Percentiles rank a stretch among this genome's conserved stretches.
Conservation (phyloP, 1,284 basidiomycete genomes). For the Ganoderma leucocontextum region DNA sequence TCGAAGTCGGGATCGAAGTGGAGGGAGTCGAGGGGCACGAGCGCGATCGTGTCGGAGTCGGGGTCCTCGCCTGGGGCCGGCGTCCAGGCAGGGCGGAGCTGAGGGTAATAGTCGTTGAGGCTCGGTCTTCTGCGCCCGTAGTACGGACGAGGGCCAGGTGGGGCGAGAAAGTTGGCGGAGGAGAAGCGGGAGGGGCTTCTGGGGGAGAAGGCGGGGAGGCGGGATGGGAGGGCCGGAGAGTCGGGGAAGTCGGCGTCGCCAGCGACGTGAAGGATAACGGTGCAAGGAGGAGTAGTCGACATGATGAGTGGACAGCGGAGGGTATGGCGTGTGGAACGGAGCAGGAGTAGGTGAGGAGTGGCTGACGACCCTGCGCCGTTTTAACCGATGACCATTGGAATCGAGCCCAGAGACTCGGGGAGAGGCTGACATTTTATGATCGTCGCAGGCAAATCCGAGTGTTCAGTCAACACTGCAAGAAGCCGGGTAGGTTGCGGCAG, state of each 20-base stretch:
- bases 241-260: conserved; percentile 7
- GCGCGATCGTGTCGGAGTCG: neutral
- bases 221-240: conserved; percentile 7
- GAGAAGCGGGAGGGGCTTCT: neutral
- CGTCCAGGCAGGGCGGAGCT: neutral
- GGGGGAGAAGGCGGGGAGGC: neutral
- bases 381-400: neutral
- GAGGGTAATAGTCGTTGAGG: neutral
- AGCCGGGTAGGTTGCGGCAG: neutral
- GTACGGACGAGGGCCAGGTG: neutral
- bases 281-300: conserved; percentile 7
- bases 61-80: neutral
- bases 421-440: neutral
- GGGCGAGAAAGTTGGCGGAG: neutral
- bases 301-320: neutral
- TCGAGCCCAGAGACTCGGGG: neutral
- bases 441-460: no score
- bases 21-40: conserved; percentile 6
- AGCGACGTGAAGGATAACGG: conserved; percentile 4
- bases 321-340: neutral
- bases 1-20: neutral
- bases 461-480: neutral
- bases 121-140: neutral
- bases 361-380: neutral
- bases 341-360: neutral